A percentile compares a stretch with the other conserved stretches of the same genome.
phyloP scores from a whole-genome alignment of 2,329 filamentous ascomycete genomes.

The Microcera coccophila region DNA sequence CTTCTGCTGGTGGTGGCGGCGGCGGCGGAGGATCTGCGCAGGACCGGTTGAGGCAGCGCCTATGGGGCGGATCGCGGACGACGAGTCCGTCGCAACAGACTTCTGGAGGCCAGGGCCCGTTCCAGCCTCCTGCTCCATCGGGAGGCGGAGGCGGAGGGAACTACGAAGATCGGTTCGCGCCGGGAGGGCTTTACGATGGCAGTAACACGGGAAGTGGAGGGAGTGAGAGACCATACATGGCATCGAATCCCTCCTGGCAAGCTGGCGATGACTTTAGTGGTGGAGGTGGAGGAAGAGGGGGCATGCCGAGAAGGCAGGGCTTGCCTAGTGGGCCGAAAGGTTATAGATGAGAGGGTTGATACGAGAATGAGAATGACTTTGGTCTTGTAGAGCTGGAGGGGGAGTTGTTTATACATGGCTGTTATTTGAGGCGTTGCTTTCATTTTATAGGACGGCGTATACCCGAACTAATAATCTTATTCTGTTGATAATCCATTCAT shows the following conservation, averaged over 20 bases:
- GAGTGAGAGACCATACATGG: slow-evolving; percentile 38
- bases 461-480: slow-evolving; percentile 14
- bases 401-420: slow-evolving; percentile 1
- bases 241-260: slow-evolving; percentile 47
- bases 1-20: slow-evolving; percentile 30
- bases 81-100: slow-evolving; percentile 47
- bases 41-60: slow-evolving; percentile 73
- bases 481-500: no score
- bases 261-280: slow-evolving; percentile 36
- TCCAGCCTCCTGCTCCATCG: slow-evolving; percentile 41
- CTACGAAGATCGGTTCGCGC: slow-evolving; percentile 46
- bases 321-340: slow-evolving; percentile 45
- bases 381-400: no score
- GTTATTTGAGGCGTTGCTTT: slow-evolving; percentile 9
- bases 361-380: not conserved
- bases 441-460: slow-evolving; percentile 23
- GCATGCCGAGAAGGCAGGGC: slow-evolving; percentile 35
- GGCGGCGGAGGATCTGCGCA: slow-evolving; percentile 62
- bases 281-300: slow-evolving; percentile 35
- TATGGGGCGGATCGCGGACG: slow-evolving; percentile 63
- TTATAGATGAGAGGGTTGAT: slow-evolving; percentile 29
- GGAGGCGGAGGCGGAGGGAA: slow-evolving; percentile 30
- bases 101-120: slow-evolving; percentile 38
- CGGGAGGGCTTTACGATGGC: slow-evolving; percentile 42
- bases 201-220: slow-evolving; percentile 25